Base-by-base conservation (phyloP, 2,329 filamentous ascomycete species). In the Daldinia sp. region DNA sequence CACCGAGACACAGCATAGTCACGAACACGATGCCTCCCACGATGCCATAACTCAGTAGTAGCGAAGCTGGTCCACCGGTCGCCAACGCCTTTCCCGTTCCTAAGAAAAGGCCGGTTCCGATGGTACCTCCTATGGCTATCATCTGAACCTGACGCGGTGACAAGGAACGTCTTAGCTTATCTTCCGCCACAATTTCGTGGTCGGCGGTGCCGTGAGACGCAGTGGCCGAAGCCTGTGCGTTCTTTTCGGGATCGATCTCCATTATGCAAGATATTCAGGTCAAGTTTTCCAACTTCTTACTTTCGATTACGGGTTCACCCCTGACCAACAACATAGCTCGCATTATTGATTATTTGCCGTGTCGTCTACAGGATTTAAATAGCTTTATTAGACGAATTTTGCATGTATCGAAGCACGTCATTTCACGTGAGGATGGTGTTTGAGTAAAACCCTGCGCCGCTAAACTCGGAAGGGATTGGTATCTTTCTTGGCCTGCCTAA, bases 141-240 rank as follows among this genome's bases (percentile, higher is more conserved):
- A 90, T 89, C 76, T 89, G 86, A 9, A 89, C 84, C 73, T 89
- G 87, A n/a, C 87, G 82, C 13, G 84, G 78, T 2, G 84, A 85
- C 10, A 89, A 78, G 39, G 83, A 81, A 4, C 87, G 83, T 17
- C 79, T 79, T 9, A 89, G 77, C 54, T 77, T 78, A 68, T 86
- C 83, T 51, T 69, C 67, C 6, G n/a, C 39, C 47, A 69, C 63
- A 32, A 64, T 54, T 4, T 27, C 63, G 17, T 64, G 58, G 17
- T 59, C 55, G 39, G 50, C 51, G 39, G 47, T 49, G 45, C 53
- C 30, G 21, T 58, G 37, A 11, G 35, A 35, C 4, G 48, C 54
- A 15, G 57, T 11, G 4, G 37, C 43, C 23, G 52, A 34, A 8
- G 49, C 56, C 15, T 51, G 17, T 5, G 54, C 43, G 21, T 63